These are phyloP conservation scores for Quercus lobata DNA, from an alignment of 331 rosid genomes.

Conservation along the genomic window DNA sequence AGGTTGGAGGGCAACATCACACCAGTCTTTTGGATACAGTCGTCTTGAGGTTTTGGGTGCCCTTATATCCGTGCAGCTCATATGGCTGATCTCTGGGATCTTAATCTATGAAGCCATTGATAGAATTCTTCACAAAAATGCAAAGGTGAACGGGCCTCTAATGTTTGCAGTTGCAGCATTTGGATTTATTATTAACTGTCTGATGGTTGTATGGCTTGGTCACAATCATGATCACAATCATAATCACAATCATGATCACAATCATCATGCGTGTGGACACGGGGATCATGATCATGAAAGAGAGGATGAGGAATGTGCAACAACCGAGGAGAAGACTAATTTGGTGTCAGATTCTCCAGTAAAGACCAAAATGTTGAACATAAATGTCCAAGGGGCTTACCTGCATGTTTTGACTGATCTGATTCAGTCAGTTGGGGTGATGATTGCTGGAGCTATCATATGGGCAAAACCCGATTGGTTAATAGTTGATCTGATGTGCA, in stretches of 20 bases:
- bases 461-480: constrained; percentile 80
- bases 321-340: constrained; percentile 37
- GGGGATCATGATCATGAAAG: constrained; percentile 20
- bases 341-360: constrained; percentile 36
- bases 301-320: constrained; percentile 27
- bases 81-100: constrained; percentile 79
- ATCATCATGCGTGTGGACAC: constrained; percentile 33
- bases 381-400: constrained; percentile 94
- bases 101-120: constrained; percentile 71
- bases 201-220: constrained; percentile 91
- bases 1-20: constrained; percentile 75
- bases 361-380: constrained; percentile 37
- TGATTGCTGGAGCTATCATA: constrained; percentile 79
- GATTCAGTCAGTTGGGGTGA: constrained; percentile 94
- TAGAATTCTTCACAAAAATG: constrained; percentile 39
- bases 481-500: constrained; percentile 69
- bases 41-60: constrained; percentile 94
- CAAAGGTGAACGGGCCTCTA: constrained; percentile 62
- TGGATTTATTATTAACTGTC: constrained; percentile 65
- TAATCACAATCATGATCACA: not conserved
- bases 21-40: constrained; percentile 72
- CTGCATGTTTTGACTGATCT: constrained; percentile 83
- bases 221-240: constrained; percentile 46
- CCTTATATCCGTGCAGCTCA: constrained; percentile 79
- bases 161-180: constrained; percentile 83